These are phyloP conservation scores for Noccaea bulbosa DNA, from an alignment of 345 rosid species.

Conservation along the genomic window DNA sequence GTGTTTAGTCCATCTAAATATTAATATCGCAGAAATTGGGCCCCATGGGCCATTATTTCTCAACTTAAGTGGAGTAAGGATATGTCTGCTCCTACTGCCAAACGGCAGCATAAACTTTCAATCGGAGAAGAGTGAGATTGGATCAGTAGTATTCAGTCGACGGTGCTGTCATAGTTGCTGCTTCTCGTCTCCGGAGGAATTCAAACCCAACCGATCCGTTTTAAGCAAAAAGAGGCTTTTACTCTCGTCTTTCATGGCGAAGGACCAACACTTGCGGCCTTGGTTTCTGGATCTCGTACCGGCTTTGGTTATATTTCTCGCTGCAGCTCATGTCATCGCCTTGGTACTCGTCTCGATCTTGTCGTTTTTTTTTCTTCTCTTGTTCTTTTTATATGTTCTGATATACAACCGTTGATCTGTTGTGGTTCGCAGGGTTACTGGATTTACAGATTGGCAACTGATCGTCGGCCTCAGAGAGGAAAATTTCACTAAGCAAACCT, in stretches of 20 bases:
- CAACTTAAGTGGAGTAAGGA: not conserved
- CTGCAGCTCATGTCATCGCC: slow-evolving; percentile 83
- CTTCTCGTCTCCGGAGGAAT: slow-evolving; percentile 11
- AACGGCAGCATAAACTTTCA: slow-evolving; percentile 21
- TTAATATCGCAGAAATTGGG: not conserved
- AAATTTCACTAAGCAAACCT: slow-evolving; percentile 57
- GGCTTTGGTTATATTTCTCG: slow-evolving; percentile 60
- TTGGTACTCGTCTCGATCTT: slow-evolving; percentile 50
- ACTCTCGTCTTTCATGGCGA: slow-evolving; percentile 49
- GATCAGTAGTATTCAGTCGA: slow-evolving; percentile 19
- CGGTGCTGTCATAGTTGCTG: slow-evolving; percentile 21
- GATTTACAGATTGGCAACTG: slow-evolving; percentile 80
- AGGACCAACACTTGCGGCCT: slow-evolving; percentile 52
- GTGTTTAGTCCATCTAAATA: no score
- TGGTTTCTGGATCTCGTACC: slow-evolving; percentile 80
- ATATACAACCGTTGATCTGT: not conserved
- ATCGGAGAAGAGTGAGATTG: slow-evolving; percentile 36
- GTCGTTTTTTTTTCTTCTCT: not conserved
- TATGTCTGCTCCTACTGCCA: slow-evolving; percentile 21
- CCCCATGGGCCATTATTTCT: slow-evolving; percentile 30
- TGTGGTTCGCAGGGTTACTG: slow-evolving; percentile 60
- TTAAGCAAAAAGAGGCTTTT: not conserved
- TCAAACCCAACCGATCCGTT: not conserved
- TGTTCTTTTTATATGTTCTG: not conserved
- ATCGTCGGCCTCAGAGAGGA: slow-evolving; percentile 72